Conservation (phyloP, 2,329 filamentous ascomycete species). For the Aspergillus sp. region DNA sequence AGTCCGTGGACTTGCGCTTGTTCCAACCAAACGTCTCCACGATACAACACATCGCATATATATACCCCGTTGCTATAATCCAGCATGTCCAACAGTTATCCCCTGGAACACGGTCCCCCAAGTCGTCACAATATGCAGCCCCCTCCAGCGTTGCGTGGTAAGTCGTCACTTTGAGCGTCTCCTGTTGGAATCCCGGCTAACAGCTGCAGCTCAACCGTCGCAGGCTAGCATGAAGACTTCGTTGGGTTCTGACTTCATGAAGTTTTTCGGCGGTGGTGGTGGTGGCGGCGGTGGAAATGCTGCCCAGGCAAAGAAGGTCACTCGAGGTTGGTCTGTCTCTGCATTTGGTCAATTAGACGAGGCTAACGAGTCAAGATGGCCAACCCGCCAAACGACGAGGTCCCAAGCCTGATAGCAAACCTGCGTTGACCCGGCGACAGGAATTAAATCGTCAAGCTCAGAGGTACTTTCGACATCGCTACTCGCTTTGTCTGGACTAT, state of each 20-base stretch:
- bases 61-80: conserved; percentile 6
- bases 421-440: conserved; percentile 82
- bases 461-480: conserved; percentile 50
- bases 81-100: conserved; percentile 10
- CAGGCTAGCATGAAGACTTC: conserved; percentile 7
- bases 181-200: neutral
- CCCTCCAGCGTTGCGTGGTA: conserved; percentile 7
- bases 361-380: conserved; percentile 54
- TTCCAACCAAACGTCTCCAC: neutral
- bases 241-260: conserved; percentile 25
- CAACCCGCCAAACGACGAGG: conserved; percentile 82
- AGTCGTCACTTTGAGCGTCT: conserved; percentile 5
- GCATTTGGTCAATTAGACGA: neutral
- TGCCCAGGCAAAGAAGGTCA: conserved; percentile 59
- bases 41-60: conserved; percentile 1
- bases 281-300: neutral
- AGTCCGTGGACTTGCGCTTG: neutral
- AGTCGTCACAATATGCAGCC: neutral
- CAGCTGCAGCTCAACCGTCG: conserved; percentile 11
- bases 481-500: neutral
- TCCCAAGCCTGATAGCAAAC: conserved; percentile 94
- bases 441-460: conserved; percentile 94
- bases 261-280: conserved; percentile 51
- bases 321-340: conserved; percentile 53
- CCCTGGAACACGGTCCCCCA: conserved; percentile 16